Conservation (phyloP, 1,284 basidiomycete genomes). For the Hemileia vastatrix region DNA sequence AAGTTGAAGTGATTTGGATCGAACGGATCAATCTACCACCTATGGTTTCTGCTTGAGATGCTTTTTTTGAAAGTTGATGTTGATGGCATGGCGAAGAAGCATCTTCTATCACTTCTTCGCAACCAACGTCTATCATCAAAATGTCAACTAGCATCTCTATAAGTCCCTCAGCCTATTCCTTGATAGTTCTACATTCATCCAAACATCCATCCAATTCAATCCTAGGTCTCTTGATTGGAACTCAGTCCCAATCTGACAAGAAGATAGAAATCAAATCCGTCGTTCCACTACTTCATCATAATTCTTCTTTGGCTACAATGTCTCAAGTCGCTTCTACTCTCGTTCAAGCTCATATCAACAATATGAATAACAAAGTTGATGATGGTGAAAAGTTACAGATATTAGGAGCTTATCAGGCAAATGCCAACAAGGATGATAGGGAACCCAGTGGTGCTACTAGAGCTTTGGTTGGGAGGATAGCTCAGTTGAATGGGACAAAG, state of each 20-base stretch:
- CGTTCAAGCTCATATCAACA: background rate
- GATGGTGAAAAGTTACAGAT: background rate
- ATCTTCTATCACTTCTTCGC: no score
- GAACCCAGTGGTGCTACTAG: background rate
- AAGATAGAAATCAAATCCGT: background rate
- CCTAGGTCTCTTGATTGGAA: background rate
- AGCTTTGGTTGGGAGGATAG: background rate
- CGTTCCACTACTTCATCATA: background rate
- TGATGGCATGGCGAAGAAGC: no score
- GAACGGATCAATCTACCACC: no score
- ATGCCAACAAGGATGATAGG: background rate
- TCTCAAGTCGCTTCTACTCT: background rate
- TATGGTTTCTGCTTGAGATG: no score
- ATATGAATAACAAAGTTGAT: background rate
- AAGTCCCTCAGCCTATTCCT: no score
- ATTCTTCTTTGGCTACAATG: background rate
- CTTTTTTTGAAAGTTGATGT: no score
- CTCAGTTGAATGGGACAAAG: background rate
- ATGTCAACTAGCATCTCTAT: no score
- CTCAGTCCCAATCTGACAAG: background rate
- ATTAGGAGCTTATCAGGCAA: background rate
- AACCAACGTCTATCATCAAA: no score
- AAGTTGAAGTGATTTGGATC: no score
- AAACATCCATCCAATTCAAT: background rate
- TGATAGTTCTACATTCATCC: no score